phyloP scores from a whole-genome alignment of 179 eudicot species.

The Camellia oleifera region DNA sequence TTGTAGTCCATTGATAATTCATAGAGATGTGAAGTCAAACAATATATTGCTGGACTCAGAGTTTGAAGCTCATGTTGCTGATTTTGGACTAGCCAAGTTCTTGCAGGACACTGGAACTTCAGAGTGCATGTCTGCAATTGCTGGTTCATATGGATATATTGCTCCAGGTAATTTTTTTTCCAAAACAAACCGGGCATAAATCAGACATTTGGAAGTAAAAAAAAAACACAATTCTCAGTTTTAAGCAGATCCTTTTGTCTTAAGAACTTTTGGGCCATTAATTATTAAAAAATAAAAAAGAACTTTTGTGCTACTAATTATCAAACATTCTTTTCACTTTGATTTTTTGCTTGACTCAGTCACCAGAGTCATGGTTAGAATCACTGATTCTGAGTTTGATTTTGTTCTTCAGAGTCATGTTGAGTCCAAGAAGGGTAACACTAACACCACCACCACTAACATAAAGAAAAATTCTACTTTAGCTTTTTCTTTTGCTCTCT shows the following conservation, averaged over 20 bases:
- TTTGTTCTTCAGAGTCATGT: constrained; percentile 5
- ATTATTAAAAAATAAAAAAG: neutral
- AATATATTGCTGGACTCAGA: constrained; percentile 52
- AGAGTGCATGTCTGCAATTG: constrained; percentile 63
- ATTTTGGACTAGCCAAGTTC: constrained; percentile 67
- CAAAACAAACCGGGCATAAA: too few species aligned
- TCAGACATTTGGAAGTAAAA: too few species aligned
- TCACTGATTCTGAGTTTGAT: constrained; percentile 10
- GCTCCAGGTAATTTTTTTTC: constrained; percentile 46
- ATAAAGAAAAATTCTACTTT: constrained; percentile 22
- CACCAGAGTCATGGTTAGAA: neutral
- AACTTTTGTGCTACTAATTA: neutral
- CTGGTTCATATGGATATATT: constrained; percentile 68
- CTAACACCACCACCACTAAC: constrained; percentile 17
- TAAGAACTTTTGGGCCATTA: neutral
- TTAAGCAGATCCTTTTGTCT: too few species aligned
- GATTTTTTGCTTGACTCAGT: neutral
- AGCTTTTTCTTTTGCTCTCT: constrained; percentile 21
- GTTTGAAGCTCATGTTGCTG: constrained; percentile 66
- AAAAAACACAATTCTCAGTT: neutral
- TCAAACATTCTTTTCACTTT: neutral
- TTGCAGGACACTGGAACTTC: constrained; percentile 41
- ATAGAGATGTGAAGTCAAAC: constrained; percentile 63
- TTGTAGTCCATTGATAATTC: constrained; percentile 54
- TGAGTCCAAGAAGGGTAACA: constrained; percentile 18